Conservation (phyloP, 1,139 yeast species). For the Meyerozyma elateridarum region DNA sequence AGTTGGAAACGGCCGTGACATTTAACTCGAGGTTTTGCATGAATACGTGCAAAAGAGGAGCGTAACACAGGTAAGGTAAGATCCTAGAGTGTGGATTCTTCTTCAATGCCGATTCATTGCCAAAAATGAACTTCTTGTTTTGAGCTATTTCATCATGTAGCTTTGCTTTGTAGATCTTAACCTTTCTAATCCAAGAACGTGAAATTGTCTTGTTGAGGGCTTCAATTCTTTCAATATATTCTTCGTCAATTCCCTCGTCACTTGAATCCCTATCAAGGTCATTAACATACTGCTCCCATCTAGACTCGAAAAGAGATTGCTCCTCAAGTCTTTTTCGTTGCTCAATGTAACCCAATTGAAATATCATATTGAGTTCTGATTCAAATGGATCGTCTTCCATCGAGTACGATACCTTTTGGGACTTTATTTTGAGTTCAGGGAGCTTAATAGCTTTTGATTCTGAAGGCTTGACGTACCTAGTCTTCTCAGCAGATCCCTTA, state of each 20-base stretch:
- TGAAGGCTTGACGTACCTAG: conserved; percentile 19
- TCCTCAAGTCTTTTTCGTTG: conserved; percentile 64
- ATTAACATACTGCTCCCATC: conserved; percentile 7
- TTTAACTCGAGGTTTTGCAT: conserved; percentile 55
- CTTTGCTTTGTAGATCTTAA: conserved; percentile 39
- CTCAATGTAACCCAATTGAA: conserved; percentile 70
- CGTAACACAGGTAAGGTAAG: conserved; percentile 52
- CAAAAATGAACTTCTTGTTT: conserved; percentile 48
- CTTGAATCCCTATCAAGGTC: conserved; percentile 5
- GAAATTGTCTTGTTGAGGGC: conserved; percentile 18
- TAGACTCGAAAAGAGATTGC: conserved; percentile 45
- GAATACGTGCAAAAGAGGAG: conserved; percentile 60
- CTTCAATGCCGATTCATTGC: conserved; percentile 9
- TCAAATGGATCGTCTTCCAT: conserved; percentile 90
- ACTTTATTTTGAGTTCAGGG: conserved; percentile 49
- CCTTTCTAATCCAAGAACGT: conserved; percentile 46
- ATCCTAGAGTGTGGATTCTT: conserved; percentile 44
- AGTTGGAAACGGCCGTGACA: conserved; percentile 48
- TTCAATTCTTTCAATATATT: conserved; percentile 8
- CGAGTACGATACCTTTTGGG: conserved; percentile 43
- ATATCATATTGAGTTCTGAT: conserved; percentile 66
- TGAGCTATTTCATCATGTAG: conserved; percentile 43
- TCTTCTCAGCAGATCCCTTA: conserved; percentile 21
- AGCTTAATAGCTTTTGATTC: conserved; percentile 41
- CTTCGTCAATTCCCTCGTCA: conserved; percentile 9